Percentiles rank a stretch among this genome's conserved stretches.
phyloP scores from a whole-genome alignment of 371 early-diverging fungal genomes.

The Zychaea mexicana region DNA sequence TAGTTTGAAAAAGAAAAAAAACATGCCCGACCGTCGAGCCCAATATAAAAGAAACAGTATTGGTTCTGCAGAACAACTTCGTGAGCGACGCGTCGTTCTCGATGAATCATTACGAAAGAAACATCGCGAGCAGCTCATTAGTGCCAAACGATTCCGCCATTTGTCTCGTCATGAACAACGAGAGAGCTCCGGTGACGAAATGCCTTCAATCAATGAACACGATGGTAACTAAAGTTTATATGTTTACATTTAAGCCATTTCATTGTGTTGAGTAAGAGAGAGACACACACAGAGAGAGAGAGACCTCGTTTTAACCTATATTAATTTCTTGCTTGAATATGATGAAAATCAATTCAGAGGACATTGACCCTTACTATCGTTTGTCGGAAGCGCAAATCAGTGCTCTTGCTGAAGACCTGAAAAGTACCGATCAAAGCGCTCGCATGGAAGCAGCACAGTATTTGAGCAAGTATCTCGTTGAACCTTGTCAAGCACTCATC shows the following conservation, averaged over 20 bases:
- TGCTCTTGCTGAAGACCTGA: conserved; percentile 25
- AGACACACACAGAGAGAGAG: background rate
- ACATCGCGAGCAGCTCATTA: conserved; percentile 59
- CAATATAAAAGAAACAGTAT: conserved; percentile 51
- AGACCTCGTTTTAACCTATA: too few species aligned
- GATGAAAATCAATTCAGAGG: conserved; percentile 10
- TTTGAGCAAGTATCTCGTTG: conserved; percentile 45
- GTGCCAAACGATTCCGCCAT: conserved; percentile 54
- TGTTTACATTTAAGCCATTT: background rate
- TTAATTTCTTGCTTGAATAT: too few species aligned
- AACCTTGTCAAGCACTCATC: conserved; percentile 51
- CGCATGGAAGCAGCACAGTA: conserved; percentile 47
- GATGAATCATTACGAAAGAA: conserved; percentile 48
- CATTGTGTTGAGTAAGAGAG: background rate
- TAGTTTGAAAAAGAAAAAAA: too few species aligned
- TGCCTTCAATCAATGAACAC: conserved; percentile 30
- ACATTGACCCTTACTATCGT: conserved; percentile 27
- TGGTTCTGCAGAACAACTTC: conserved; percentile 34
- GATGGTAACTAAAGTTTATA: conserved; percentile 12
- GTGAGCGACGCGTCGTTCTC: conserved; percentile 39
- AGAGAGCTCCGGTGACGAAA: conserved; percentile 20
- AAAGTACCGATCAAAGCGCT: conserved; percentile 25
- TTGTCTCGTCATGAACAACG: conserved; percentile 30
- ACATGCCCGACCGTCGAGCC: conserved; percentile 8
- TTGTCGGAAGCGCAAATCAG: conserved; percentile 16